phyloP scores from a whole-genome alignment of 495 filamentous ascomycete species.

The Xylaria palmicola region DNA sequence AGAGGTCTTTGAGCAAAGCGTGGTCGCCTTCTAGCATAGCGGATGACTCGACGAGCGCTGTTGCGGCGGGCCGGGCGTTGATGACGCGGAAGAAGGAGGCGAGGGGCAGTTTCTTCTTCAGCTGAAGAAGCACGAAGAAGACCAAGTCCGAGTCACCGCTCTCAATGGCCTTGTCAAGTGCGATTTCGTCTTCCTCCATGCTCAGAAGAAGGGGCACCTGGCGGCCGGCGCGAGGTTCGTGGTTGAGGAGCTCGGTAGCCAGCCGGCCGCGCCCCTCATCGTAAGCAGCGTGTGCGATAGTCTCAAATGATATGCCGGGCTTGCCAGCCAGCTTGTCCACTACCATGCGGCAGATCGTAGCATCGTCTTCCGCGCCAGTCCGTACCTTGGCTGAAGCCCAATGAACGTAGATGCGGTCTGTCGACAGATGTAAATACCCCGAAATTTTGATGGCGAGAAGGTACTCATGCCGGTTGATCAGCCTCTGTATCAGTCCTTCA shows the following conservation, averaged over 20 bases:
- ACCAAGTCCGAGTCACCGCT: slow-evolving; percentile 93
- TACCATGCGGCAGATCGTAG: slow-evolving; percentile 80
- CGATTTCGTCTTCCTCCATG: slow-evolving; percentile 95
- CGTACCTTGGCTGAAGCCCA: slow-evolving; percentile 96
- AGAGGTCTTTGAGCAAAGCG: slow-evolving; percentile 89
- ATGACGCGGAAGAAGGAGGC: slow-evolving; percentile 92
- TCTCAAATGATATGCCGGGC: slow-evolving; percentile 89
- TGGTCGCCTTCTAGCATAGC: slow-evolving; percentile 67
- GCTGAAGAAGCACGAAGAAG: slow-evolving; percentile 80
- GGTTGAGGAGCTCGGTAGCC: slow-evolving; percentile 86
- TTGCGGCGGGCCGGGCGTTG: slow-evolving; percentile 81
- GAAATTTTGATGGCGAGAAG: slow-evolving; percentile 87
- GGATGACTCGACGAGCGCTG: slow-evolving; percentile 82
- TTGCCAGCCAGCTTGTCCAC: slow-evolving; percentile 84
- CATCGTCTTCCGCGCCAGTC: slow-evolving; percentile 79
- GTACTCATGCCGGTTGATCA: slow-evolving; percentile 88
- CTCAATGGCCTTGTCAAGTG: slow-evolving; percentile 94
- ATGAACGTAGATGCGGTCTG: slow-evolving; percentile 88
- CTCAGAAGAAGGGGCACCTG: slow-evolving; percentile 92
- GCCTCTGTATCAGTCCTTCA: slow-evolving; percentile 77
- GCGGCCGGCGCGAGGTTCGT: slow-evolving; percentile 88
- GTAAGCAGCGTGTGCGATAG: slow-evolving; percentile 90
- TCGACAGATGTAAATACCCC: slow-evolving; percentile 80
- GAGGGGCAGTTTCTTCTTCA: slow-evolving; percentile 88
- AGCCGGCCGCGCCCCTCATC: slow-evolving; percentile 86